Conservation (phyloP, 108 stramenopile genomes). For the Nitzschia palea region DNA sequence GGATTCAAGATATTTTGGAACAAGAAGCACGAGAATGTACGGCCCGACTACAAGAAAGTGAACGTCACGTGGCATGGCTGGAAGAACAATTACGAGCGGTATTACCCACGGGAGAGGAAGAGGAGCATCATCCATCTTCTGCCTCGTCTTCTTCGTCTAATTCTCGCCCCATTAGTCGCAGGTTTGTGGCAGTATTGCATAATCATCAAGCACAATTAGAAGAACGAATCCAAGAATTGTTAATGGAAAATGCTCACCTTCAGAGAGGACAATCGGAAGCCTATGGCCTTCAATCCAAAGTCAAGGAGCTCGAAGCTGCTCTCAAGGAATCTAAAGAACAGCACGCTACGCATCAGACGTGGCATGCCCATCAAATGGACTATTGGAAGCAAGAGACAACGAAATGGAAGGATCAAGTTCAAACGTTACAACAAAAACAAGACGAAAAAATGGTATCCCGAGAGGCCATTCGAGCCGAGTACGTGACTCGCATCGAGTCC, state of each 20-base stretch:
- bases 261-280: not conserved
- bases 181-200: slow-evolving; percentile 6
- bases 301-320: not conserved
- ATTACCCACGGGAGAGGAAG: not conserved
- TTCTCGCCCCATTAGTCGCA: not conserved
- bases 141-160: not conserved
- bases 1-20: slow-evolving; percentile 15
- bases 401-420: not conserved
- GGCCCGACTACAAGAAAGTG: not conserved
- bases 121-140: not conserved
- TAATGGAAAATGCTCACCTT: slow-evolving; percentile 2
- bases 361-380: not conserved
- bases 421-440: not conserved
- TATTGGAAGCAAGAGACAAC: slow-evolving; percentile 3
- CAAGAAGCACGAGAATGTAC: slow-evolving; percentile 3
- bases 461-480: slow-evolving; percentile 5
- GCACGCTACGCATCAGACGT: not conserved
- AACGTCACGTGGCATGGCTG: slow-evolving; percentile 11
- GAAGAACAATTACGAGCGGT: slow-evolving; percentile 2
- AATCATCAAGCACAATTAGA: slow-evolving; percentile 7
- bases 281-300: not conserved
- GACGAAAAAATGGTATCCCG: not conserved
- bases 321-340: not conserved
- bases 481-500: not conserved
- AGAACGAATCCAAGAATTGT: slow-evolving; percentile 13